Conservation (phyloP, 2,329 filamentous ascomycete genomes). For the Capronia americana region DNA sequence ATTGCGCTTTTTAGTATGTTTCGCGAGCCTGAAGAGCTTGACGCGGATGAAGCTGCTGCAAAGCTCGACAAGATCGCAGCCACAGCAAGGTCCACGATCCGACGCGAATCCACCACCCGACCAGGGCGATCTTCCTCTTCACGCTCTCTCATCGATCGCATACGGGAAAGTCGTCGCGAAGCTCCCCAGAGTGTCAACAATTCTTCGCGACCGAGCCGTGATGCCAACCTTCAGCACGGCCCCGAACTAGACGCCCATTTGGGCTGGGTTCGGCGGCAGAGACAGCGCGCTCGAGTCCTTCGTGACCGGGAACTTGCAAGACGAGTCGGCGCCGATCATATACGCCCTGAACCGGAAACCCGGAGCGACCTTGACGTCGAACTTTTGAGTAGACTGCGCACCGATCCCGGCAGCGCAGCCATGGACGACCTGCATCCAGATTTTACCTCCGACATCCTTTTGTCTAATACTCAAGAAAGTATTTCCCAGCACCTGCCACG, state of each 20-base stretch:
- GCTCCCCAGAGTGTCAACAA: conserved; percentile 17
- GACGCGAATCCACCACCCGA: conserved; percentile 54
- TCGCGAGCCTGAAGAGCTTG: conserved; percentile 59
- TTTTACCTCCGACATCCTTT: conserved; percentile 14
- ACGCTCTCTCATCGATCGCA: conserved; percentile 27
- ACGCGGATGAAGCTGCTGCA: conserved; percentile 49
- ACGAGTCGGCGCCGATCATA: conserved; percentile 1
- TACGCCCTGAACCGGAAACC: conserved; percentile 8
- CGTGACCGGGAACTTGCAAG: conserved; percentile 19
- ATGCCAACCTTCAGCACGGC: conserved; percentile 21
- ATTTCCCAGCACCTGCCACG: conserved; percentile 43
- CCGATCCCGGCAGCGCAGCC: background rate
- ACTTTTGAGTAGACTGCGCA: conserved; percentile 6
- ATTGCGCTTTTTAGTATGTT: conserved; percentile 55
- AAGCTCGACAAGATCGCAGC: conserved; percentile 61
- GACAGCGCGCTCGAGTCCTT: conserved; percentile 23
- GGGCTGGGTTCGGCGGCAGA: conserved; percentile 26
- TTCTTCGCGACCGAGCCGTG: conserved; percentile 12
- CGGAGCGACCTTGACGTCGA: conserved; percentile 21
- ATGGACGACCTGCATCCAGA: conserved; percentile 12
- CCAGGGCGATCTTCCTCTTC: conserved; percentile 30
- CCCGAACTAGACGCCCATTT: conserved; percentile 32
- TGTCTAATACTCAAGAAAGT: conserved; percentile 15
- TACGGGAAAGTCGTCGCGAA: conserved; percentile 28
- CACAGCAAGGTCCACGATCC: conserved; percentile 62